Base-by-base conservation (phyloP, 1,284 basidiomycete species). In the Xerocomus minutiporus region DNA sequence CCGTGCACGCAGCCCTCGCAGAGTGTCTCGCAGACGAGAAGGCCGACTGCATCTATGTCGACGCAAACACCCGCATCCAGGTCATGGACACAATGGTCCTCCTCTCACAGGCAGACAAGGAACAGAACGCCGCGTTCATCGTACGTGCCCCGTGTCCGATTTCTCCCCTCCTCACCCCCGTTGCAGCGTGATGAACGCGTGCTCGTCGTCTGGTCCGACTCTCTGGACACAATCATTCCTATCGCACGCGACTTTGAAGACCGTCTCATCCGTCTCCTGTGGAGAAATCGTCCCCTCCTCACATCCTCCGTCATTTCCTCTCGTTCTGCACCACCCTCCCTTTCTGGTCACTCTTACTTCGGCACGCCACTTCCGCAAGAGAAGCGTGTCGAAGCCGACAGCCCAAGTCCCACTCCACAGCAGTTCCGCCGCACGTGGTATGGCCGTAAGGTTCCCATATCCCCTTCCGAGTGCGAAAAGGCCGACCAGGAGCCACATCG, bases 91-190 rank as follows among this genome's bases (percentile, higher is more conserved):
- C 78, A 46, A 84, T 91, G 69, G 74, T 80, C 50, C 76, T 83
- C 58, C 80, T 93, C 31, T 85, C 84, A 5, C 76, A 79, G 38
- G 91, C 88, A 5, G 82, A 91, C 63, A 90, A 89, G 71, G 88
- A 91, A 57, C 90, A 93, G 64, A 85, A 84, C 59, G 91, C 86
- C 15, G 88, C 89, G 11, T 93, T 93, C 64, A 80, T 93, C 60
- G 84, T 86, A 64, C 64, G 83, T 79, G 8, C 15, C 0, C 15
- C 31, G 6, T 38, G 32, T 8, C 34, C 40, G 23, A 28, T 31
- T 8, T 9, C 25, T 44, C 43, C 7, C 8, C 35, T 15, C 6
- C 52, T 58, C 8, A 50, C 44, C 46, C 12, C 23, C 50, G n/a
- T 48, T 50, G 23, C 59, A 88, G 85, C 83, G 89, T 46, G 81